A percentile compares a stretch with the other conserved stretches of the same genome.
phyloP scores from a whole-genome alignment of 257 asterid species.

The Solanum pimpinellifolium region DNA sequence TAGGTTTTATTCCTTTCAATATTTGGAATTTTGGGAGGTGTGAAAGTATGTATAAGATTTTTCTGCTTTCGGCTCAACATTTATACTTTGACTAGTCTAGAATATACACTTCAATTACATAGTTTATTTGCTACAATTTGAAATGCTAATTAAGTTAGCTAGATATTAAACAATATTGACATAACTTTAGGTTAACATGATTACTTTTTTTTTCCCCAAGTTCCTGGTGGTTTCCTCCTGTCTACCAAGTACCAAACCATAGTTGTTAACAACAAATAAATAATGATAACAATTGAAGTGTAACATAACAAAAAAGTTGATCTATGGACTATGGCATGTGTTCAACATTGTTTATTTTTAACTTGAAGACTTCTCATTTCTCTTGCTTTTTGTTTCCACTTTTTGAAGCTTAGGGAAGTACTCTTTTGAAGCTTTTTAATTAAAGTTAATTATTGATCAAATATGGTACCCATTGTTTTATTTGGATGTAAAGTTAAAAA shows the following conservation, averaged over 20 bases:
- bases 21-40: background rate
- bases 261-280: background rate
- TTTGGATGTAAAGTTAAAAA: background rate
- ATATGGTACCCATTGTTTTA: background rate
- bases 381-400: background rate
- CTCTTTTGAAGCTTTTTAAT: background rate
- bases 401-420: background rate
- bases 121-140: background rate
- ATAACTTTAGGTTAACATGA: background rate
- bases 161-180: background rate
- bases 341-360: background rate
- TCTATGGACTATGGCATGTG: background rate
- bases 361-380: background rate
- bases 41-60: background rate
- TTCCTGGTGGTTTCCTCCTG: background rate
- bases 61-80: background rate
- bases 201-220: background rate
- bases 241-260: background rate
- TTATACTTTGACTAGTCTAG: background rate
- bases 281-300: background rate
- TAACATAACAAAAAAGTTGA: background rate
- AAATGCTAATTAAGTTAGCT: background rate
- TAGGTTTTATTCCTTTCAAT: too few species aligned
- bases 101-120: background rate
- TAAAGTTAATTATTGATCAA: background rate